Evolutionary conservation across 768 basidiomycete genomes (phyloP).

Genomic region (Russula lepida): DNA sequence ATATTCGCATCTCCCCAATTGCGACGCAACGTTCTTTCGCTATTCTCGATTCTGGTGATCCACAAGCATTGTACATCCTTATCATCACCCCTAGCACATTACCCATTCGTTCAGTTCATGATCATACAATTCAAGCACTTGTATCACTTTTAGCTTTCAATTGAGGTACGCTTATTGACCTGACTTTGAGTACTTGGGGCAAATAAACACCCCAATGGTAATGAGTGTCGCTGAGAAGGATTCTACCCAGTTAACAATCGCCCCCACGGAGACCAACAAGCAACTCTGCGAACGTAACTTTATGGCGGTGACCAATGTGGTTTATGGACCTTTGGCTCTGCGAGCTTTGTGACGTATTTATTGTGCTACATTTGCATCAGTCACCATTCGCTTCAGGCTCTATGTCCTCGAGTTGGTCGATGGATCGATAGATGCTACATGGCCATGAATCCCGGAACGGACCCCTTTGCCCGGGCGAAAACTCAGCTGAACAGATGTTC

Average conservation of each 20-base stretch:
- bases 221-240: slow-evolving; percentile 87
- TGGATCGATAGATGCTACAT: neutral
- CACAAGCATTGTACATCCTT: slow-evolving; percentile 19
- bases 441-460: slow-evolving; percentile 97
- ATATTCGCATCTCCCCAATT: neutral
- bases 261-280: slow-evolving; percentile 67
- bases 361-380: slow-evolving; percentile 43
- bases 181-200: neutral
- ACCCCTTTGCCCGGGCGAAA: too few relatives aligned
- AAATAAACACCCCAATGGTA: slow-evolving; percentile 49
- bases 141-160: slow-evolving; percentile 1
- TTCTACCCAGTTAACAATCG: slow-evolving; percentile 47
- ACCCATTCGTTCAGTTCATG: slow-evolving; percentile 9
- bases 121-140: slow-evolving; percentile 13
- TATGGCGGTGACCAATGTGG: slow-evolving; percentile 82
- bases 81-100: slow-evolving; percentile 13
- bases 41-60: slow-evolving; percentile 7
- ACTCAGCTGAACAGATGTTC: too few relatives aligned
- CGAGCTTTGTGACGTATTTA: slow-evolving; percentile 98
- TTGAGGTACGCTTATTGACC: neutral
- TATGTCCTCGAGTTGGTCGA: neutral
- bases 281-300: slow-evolving; percentile 81
- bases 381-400: too few relatives aligned
- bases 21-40: slow-evolving; percentile 5
- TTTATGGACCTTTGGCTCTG: slow-evolving; percentile 99